Percentiles rank a stretch among this genome's conserved stretches.
phyloP scores from a whole-genome alignment of 805 yeast species.

The Starmerella davenportii region DNA sequence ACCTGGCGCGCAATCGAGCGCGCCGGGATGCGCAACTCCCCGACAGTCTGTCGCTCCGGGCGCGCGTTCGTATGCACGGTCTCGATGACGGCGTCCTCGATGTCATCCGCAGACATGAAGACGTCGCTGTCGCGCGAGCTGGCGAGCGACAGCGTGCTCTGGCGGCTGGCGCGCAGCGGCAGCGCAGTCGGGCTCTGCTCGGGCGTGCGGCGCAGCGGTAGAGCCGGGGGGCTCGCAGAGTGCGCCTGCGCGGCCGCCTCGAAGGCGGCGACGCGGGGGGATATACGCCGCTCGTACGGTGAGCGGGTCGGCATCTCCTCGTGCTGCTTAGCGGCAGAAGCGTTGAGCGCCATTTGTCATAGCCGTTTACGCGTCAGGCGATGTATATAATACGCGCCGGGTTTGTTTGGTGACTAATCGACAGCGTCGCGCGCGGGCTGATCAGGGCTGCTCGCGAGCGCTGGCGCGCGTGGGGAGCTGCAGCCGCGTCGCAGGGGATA shows the following conservation, averaged over 20 bases:
- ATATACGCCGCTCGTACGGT: not conserved
- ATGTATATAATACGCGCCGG: not conserved
- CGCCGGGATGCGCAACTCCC: slow-evolving; percentile 8
- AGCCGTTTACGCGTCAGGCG: not conserved
- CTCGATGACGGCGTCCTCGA: not conserved
- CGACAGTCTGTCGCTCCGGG: slow-evolving; percentile 1
- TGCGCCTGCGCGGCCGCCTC: slow-evolving; percentile 3
- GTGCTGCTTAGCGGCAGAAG: not conserved
- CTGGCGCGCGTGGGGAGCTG: too few species aligned
- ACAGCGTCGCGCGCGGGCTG: too few species aligned
- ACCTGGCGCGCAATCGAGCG: slow-evolving; percentile 11
- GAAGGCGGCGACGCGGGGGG: slow-evolving; percentile 3
- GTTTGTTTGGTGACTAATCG: not conserved
- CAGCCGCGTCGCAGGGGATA: too few species aligned
- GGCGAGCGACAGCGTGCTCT: not conserved
- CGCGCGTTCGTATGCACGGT: not conserved
- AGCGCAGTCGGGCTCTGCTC: not conserved
- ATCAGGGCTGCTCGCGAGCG: too few species aligned
- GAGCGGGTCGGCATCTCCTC: not conserved
- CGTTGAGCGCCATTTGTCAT: not conserved
- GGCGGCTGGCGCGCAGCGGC: not conserved
- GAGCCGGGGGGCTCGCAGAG: slow-evolving; percentile 22
- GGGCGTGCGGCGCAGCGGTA: slow-evolving; percentile 17
- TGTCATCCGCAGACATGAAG: not conserved
- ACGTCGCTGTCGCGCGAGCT: not conserved